Conservation (phyloP, 495 filamentous ascomycete species). For the Diplogelasinospora grovesii region DNA sequence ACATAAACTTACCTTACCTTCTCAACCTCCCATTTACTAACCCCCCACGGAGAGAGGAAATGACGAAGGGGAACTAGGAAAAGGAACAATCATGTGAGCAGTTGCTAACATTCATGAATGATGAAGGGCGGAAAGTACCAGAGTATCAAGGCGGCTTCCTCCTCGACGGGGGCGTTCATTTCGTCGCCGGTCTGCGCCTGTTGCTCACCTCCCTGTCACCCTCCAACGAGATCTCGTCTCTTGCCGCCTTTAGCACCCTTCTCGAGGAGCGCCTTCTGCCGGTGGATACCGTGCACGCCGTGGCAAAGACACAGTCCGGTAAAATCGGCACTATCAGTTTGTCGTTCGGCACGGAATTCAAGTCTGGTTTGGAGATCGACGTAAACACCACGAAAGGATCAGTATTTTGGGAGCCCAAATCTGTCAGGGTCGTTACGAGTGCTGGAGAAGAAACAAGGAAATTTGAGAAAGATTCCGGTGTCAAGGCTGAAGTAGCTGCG, state of each 20-base stretch:
- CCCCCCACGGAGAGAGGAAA: no score
- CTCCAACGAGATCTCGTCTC: slow-evolving; percentile 33
- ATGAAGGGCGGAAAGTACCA: slow-evolving; percentile 60
- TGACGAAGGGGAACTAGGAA: no score
- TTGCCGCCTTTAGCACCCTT: slow-evolving; percentile 54
- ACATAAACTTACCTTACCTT: no score
- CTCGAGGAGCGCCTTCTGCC: slow-evolving; percentile 58
- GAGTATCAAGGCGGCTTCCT: slow-evolving; percentile 72
- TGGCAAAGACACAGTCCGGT: slow-evolving; percentile 50
- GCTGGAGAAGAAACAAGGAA: slow-evolving; percentile 24
- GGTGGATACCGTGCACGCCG: slow-evolving; percentile 65
- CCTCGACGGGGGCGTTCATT: slow-evolving; percentile 70
- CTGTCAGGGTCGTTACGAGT: slow-evolving; percentile 29
- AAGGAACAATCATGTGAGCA: no score
- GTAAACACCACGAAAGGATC: slow-evolving; percentile 49
- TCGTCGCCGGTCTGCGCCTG: slow-evolving; percentile 55
- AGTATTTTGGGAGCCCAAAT: slow-evolving; percentile 33
- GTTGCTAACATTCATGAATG: neutral
- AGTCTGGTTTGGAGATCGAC: slow-evolving; percentile 39
- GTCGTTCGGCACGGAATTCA: slow-evolving; percentile 62
- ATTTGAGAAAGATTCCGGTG: slow-evolving; percentile 49
- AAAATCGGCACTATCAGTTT: slow-evolving; percentile 52
- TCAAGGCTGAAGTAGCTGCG: slow-evolving; percentile 57
- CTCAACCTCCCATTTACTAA: no score
- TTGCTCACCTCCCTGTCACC: slow-evolving; percentile 47